Base-by-base conservation (phyloP, 148 eudicot genomes). In the Fagopyrum esculentum region DNA sequence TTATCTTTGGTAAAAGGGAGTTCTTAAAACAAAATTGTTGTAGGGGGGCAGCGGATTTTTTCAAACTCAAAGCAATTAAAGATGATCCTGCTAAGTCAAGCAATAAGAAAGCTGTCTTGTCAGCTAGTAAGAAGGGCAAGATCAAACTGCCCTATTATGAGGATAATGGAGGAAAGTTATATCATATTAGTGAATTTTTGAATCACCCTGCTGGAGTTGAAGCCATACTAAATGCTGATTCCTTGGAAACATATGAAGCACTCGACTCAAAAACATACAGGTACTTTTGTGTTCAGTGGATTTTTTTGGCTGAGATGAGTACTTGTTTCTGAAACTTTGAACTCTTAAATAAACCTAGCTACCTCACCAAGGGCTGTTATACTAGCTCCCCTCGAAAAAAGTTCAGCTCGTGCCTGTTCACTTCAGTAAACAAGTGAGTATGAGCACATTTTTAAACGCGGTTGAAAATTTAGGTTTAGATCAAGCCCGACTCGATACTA, bases 121-220 rank as follows among this genome's bases (percentile, higher is more conserved):
- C 85, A 73, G 96, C 92, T 5, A 81, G 78, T 72, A 91, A 86
- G 79, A 87, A 78, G 85, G 92, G 88, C 60, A 80, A 87, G 74
- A 71, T 91, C 44, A 93, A 84, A 85, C 77, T 93, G 51, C 96
- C 96, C 12, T 73, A 60, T 61, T 79, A 80, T 75, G 84, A 78
- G 19, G 82, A 81, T 76, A 52, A 57, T 72, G 82, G 77, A 10
- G 86, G 74, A 45, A 80, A 79, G 64, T 70, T 52, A 22, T 81
- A 79, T 82, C 87, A 79, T 76, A 82, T 93, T 22, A 85, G 89
- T 79, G 84, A 93, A 68, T 93, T 93, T 85, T 76, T 91, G 45
- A 83, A 79, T 60, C 93, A 93, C 51, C 92, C 89, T 50, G 85
- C 89, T 71, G 98, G 97, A 45, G 69, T 93, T 63, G 91, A 91